Evolutionary conservation across 2,329 filamentous ascomycete species (phyloP).

Genomic region (Pseudopithomyces chartarum): DNA sequence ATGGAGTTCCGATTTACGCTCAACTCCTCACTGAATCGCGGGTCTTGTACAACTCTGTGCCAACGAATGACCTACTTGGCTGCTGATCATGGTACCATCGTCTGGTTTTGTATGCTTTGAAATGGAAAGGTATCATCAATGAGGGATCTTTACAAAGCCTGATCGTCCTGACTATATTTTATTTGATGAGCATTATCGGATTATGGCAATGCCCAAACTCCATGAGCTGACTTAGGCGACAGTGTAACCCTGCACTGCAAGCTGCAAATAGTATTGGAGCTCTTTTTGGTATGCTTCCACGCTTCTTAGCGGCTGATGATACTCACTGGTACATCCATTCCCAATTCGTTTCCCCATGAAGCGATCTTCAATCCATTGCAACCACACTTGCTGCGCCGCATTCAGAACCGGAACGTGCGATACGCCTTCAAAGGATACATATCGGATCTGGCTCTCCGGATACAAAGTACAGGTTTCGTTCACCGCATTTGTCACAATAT

Average conservation of each 20-base stretch:
- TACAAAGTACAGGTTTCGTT: slow-evolving; percentile 8
- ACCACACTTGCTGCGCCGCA: slow-evolving; percentile 37
- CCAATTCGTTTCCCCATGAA: slow-evolving; percentile 21
- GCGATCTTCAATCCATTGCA: slow-evolving; percentile 34
- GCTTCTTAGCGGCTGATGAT: neutral
- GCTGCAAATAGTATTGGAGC: slow-evolving; percentile 3
- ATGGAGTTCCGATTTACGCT: too few relatives aligned
- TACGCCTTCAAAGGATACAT: slow-evolving; percentile 28
- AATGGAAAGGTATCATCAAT: too few relatives aligned
- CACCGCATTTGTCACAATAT: neutral
- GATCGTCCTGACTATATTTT: too few relatives aligned
- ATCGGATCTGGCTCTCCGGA: slow-evolving; percentile 25
- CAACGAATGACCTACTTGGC: too few relatives aligned
- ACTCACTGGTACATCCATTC: slow-evolving; percentile 16
- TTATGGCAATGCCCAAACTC: neutral
- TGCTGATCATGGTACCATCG: too few relatives aligned
- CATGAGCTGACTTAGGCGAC: neutral
- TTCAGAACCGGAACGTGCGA: slow-evolving; percentile 36
- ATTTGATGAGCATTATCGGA: neutral
- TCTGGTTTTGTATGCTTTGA: too few relatives aligned
- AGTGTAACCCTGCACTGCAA: slow-evolving; percentile 4
- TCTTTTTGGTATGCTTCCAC: slow-evolving; percentile 7
- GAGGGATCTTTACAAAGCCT: too few relatives aligned
- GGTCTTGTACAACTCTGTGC: too few relatives aligned
- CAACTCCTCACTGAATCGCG: too few relatives aligned